Evolutionary conservation across 179 eudicot species (phyloP), one percentile per base, ranked within the genome.

Genomic region (Drosera spatulata): DNA sequence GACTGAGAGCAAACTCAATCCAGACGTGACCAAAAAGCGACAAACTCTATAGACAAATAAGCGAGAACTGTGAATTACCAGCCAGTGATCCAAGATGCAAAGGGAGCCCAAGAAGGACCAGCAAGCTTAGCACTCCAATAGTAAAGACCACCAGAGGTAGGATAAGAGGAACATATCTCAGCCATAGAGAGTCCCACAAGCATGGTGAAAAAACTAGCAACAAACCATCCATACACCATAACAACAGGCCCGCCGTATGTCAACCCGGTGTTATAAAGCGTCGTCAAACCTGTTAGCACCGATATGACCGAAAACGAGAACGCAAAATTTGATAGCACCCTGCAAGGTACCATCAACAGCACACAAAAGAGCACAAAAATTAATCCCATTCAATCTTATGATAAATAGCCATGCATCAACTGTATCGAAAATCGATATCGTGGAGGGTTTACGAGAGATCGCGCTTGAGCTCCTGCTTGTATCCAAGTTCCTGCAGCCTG

Each of bases 71-170:
- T n/a, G n/a, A n/a, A 39, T 68, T 84, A 91, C 97, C 96, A 88
- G 70, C 97, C 97, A 68, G 96, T 91, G 62, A 88, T 70, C 96
- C 96, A 91, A 53, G 96, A 87, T 15, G 97, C 97, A 79, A 91
- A 91, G 41, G 97, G 96, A 33, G 97, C 96, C 96, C 95, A 88
- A 53, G 52, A 49, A 13, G 84, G 86, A 51, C 97, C 96, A 79
- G 94, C 97, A 79, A 91, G 95, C 73, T 63, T 91, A 62, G 97
- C 96, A 80, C 96, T 91, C 97, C 33, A 22, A 22, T 22, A 22
- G 33, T 22, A 22, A 22, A 22, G 33, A 22, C 33, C 33, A 22
- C 33, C 33, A 22, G 33, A 0, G 33, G 33, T 22, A 22, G 33
- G 33, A 22, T 22, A 22, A 22, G 33, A 0, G 0, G 33, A 22